Conservation (phyloP, 306 rosid species). For the Lagenaria siceraria region DNA sequence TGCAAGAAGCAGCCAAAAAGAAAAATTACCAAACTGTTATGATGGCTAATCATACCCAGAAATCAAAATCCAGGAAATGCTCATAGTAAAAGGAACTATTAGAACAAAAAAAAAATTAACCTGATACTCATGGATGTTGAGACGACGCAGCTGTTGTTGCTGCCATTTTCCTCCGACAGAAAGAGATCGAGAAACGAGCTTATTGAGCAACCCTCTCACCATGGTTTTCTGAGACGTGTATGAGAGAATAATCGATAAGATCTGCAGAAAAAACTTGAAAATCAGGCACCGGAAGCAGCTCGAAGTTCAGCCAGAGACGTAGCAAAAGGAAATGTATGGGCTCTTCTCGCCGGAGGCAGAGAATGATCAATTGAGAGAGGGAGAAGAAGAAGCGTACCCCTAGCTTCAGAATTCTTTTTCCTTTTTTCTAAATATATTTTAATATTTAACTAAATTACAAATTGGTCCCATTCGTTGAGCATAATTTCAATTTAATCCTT, state of each 20-base stretch:
- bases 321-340: neutral
- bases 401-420: neutral
- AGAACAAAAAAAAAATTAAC: slow-evolving; percentile 12
- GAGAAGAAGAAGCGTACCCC: slow-evolving; percentile 22
- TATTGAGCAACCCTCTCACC: slow-evolving; percentile 77
- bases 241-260: neutral
- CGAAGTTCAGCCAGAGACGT: neutral
- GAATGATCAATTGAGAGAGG: slow-evolving; percentile 9
- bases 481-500: neutral
- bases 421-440: neutral
- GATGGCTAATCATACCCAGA: neutral
- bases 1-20: neutral
- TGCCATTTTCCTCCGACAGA: slow-evolving; percentile 92
- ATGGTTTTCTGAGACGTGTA: slow-evolving; percentile 16
- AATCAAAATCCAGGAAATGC: neutral
- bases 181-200: slow-evolving; percentile 74
- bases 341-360: slow-evolving; percentile 21
- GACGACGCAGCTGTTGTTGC: slow-evolving; percentile 97
- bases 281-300: neutral
- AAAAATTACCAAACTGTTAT: neutral
- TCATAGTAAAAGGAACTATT: neutral
- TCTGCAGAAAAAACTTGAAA: slow-evolving; percentile 5
- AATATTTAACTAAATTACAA: neutral
- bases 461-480: neutral
- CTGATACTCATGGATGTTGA: slow-evolving; percentile 97